These are phyloP conservation scores for Bipolaris sorokiniana DNA, from an alignment of 2,329 filamentous ascomycete genomes.

Conservation along the genomic window DNA sequence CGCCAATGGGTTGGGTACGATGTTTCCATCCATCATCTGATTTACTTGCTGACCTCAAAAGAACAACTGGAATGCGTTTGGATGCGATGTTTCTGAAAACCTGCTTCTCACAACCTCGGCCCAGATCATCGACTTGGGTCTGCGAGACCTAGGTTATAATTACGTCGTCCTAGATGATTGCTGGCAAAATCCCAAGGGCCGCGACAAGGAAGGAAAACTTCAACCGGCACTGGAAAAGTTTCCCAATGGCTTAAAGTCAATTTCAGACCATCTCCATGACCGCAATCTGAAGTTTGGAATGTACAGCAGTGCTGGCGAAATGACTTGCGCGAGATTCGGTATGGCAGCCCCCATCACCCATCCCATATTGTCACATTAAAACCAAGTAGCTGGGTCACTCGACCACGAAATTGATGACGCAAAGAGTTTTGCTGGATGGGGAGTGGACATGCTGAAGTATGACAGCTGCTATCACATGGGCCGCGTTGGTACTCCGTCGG, in stretches of 20 bases:
- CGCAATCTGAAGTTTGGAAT: slow-evolving; percentile 67
- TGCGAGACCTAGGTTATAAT: slow-evolving; percentile 39
- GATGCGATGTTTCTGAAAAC: slow-evolving; percentile 37
- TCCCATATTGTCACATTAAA: slow-evolving; percentile 3
- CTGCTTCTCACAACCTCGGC: slow-evolving; percentile 35
- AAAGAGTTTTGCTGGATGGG: slow-evolving; percentile 39
- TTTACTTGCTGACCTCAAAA: slow-evolving; percentile 2
- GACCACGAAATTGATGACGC: slow-evolving; percentile 37
- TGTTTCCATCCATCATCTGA: too few species aligned
- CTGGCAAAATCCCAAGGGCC: slow-evolving; percentile 56
- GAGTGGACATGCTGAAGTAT: slow-evolving; percentile 47
- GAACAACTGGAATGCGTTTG: slow-evolving; percentile 38
- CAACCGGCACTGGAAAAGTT: slow-evolving; percentile 60
- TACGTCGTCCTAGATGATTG: slow-evolving; percentile 69
- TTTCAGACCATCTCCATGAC: slow-evolving; percentile 51
- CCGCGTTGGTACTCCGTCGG: slow-evolving; percentile 32
- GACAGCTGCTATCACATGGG: slow-evolving; percentile 47
- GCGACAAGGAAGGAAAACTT: slow-evolving; percentile 51
- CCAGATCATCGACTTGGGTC: slow-evolving; percentile 30
- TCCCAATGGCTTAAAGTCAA: slow-evolving; percentile 62
- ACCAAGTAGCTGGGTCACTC: slow-evolving; percentile 28
- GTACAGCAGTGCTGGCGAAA: slow-evolving; percentile 62
- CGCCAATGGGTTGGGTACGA: slow-evolving; percentile 33
- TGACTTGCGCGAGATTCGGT: slow-evolving; percentile 63
- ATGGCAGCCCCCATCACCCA: neutral